Evolutionary conservation across 345 rosid genomes (phyloP).

Genomic region (Trapa incisa): DNA sequence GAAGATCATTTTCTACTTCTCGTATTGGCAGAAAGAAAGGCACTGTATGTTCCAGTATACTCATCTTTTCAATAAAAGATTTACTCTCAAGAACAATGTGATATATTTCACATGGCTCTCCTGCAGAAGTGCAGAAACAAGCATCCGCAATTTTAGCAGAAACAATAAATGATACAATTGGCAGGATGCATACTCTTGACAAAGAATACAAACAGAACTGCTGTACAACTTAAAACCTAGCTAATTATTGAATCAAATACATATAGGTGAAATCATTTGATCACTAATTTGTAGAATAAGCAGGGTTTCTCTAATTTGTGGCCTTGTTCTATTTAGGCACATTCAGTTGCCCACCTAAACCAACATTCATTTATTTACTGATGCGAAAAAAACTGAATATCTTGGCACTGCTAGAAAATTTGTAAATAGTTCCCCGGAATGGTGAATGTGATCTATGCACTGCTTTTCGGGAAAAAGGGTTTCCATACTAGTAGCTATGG

Average conservation of each 20-base stretch:
- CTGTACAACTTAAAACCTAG: neutral
- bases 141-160: neutral
- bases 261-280: neutral
- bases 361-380: neutral
- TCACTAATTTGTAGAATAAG: neutral
- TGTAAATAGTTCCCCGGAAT: neutral
- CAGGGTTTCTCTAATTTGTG: neutral
- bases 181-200: neutral
- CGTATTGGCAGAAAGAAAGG: constrained; percentile 87
- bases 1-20: constrained; percentile 86
- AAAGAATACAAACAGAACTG: neutral
- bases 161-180: neutral
- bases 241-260: neutral
- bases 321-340: neutral
- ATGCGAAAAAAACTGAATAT: neutral
- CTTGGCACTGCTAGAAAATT: neutral
- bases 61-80: constrained; percentile 93
- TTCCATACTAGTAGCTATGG: neutral
- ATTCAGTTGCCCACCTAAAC: neutral
- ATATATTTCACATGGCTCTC: constrained; percentile 75
- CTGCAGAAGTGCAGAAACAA: constrained; percentile 24
- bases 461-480: neutral
- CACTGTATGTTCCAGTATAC: constrained; percentile 79
- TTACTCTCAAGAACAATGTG: constrained; percentile 88
- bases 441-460: too few relatives aligned